Evolutionary conservation across 2,329 filamentous ascomycete species (phyloP), one percentile per base, ranked within the genome.

Genomic region (Emericellopsis cladophorae): DNA sequence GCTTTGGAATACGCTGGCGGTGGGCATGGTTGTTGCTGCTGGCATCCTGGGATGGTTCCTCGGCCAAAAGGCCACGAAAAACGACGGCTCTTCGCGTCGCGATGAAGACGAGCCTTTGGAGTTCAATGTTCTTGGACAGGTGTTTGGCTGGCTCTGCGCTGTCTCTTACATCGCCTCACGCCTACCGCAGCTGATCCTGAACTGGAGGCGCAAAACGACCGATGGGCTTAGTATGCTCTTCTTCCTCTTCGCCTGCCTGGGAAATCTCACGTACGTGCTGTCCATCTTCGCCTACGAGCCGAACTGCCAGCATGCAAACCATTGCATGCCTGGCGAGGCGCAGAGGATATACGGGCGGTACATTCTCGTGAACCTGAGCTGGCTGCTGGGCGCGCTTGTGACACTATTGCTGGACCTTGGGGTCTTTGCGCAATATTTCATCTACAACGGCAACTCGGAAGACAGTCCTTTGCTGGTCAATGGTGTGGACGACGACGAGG

Each of bases 191-290:
- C 70, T 98, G 2, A 70, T 95, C 7, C 76, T 96, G 40, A 98
- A 96, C 61, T 94, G 86, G 66, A 78, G 85, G 16, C 81, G 92
- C 46, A 94, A 94, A 65, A 89, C 82, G 35, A 95, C 89, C 1
- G 89, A 96, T 42, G 92, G 92, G 4, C 81, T 98, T 16, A 90
- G 84, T 48, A 79, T 95, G 64, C 72, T 96, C 10, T 98, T 96
- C 64, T 96, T 96, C 66, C 68, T 96, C 18, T 96, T 98, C 57
- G 92, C 92, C 5, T 96, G 90, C 56, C 76, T 96, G 6, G 92
- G 92, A 2, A 98, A 98, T 58, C 60, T 95, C 48, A 95, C 89
- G 0, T 96, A 93, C 54, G 89, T 95, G 15, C 66, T 95, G 31
- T 89, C 82, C 31, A 96, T 98, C 50, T 72, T 96, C 47, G 89